A percentile compares a stretch with the other conserved stretches of the same genome.
Evolutionary conservation across 352 stramenopile genomes (phyloP).

Genomic region (Phytopythium boreale): DNA sequence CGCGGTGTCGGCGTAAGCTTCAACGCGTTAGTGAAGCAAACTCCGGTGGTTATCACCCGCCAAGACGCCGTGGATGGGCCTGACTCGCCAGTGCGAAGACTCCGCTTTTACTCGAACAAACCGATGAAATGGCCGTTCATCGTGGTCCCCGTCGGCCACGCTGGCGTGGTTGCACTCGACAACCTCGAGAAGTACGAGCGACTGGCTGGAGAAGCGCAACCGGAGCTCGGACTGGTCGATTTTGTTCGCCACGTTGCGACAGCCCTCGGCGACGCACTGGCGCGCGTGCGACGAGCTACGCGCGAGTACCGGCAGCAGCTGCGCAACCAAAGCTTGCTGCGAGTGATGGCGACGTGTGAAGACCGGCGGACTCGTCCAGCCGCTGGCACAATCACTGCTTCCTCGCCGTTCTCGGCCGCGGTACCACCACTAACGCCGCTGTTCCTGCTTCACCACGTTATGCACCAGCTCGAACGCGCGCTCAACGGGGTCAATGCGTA

Average conservation of each 20-base stretch:
- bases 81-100: conserved; percentile 4
- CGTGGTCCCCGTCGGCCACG: conserved; percentile 39
- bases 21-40: conserved; percentile 27
- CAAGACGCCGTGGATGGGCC: conserved; percentile 5
- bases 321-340: conserved; percentile 31
- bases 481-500: conserved; percentile 67
- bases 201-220: conserved; percentile 34
- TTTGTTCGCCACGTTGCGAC: conserved; percentile 47
- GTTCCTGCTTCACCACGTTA: conserved; percentile 39
- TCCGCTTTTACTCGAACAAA: conserved; percentile 41
- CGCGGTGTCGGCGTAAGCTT: conserved; percentile 63
- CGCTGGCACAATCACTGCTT: neutral
- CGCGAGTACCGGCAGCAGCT: conserved; percentile 3
- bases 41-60: conserved; percentile 37
- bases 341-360: conserved; percentile 51
- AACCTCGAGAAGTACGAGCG: conserved; percentile 53
- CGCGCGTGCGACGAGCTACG: conserved; percentile 7
- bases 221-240: conserved; percentile 75
- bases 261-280: conserved; percentile 18
- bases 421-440: conserved; percentile 12
- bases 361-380: conserved; percentile 13
- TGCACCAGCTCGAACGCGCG: conserved; percentile 51
- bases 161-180: conserved; percentile 60
- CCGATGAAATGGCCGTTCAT: conserved; percentile 60
- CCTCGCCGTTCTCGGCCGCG: neutral